A percentile compares a stretch with the other conserved stretches of the same genome.
Evolutionary conservation across 2,329 filamentous ascomycete genomes (phyloP).

Genomic region (Geosmithia putterillii): DNA sequence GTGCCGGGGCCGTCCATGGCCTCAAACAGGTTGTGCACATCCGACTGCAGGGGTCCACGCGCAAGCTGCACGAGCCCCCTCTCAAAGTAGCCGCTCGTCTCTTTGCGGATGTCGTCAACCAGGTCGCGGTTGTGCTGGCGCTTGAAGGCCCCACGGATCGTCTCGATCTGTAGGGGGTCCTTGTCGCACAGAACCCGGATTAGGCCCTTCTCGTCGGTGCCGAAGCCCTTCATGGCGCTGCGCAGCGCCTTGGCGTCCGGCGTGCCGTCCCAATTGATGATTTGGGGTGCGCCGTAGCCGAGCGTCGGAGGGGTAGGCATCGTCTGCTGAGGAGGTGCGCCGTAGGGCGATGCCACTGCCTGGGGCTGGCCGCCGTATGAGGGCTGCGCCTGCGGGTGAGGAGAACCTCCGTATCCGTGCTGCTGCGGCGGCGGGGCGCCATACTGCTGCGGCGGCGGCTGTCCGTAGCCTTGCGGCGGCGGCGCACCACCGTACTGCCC

Average conservation of each 20-base stretch:
- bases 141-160: conserved; percentile 55
- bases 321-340: conserved; percentile 20
- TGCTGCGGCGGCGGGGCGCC: conserved; percentile 17
- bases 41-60: conserved; percentile 67
- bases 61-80: conserved; percentile 63
- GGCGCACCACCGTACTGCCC: conserved; percentile 11
- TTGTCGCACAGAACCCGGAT: conserved; percentile 59
- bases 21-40: conserved; percentile 57
- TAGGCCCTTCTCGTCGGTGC: conserved; percentile 71
- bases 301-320: conserved; percentile 53
- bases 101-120: conserved; percentile 62
- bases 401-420: conserved; percentile 19
- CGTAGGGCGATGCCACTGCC: too few species aligned
- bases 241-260: conserved; percentile 60
- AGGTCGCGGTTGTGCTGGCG: conserved; percentile 54
- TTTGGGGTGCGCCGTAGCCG: conserved; percentile 63
- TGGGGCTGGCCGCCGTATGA: conserved; percentile 16
- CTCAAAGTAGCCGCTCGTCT: conserved; percentile 65
- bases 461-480: conserved; percentile 12
- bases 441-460: conserved; percentile 9
- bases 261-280: conserved; percentile 56
- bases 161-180: conserved; percentile 65
- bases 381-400: conserved; percentile 16
- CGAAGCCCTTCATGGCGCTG: conserved; percentile 85
- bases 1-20: conserved; percentile 74